Conservation (phyloP, 305 asterid species). For the Fraxinus nigra region DNA sequence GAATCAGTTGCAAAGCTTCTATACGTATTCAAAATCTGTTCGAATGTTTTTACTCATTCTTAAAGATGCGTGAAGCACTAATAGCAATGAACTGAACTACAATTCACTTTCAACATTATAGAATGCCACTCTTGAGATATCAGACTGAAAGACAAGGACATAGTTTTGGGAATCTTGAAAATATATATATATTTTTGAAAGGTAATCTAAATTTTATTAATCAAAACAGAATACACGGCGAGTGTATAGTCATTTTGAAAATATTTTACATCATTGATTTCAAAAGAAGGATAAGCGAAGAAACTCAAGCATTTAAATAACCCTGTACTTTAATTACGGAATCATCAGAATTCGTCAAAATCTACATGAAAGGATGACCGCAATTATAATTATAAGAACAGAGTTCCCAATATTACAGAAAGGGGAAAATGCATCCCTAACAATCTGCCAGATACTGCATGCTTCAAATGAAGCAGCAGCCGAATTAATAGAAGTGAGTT, state of each 20-base stretch:
- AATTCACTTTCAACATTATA: neutral
- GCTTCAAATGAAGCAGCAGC: slow-evolving; percentile 4
- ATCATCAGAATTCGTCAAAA: neutral
- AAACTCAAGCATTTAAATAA: neutral
- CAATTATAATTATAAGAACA: neutral
- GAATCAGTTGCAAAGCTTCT: slow-evolving; percentile 79
- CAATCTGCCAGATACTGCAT: neutral
- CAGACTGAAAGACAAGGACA: neutral
- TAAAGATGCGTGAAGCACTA: neutral
- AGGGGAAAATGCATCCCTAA: neutral
- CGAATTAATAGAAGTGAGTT: neutral
- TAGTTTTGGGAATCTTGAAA: neutral
- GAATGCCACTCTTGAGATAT: neutral
- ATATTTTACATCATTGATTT: neutral
- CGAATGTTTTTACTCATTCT: slow-evolving; percentile 17
- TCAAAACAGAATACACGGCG: too few relatives aligned
- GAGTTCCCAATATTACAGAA: neutral
- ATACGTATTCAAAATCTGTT: slow-evolving; percentile 66
- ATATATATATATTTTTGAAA: too few relatives aligned
- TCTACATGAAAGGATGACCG: neutral
- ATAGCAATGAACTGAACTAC: slow-evolving; percentile 2
- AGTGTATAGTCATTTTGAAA: too few relatives aligned
- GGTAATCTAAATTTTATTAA: too few relatives aligned
- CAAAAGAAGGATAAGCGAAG: neutral
- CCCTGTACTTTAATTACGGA: neutral